Conservation (phyloP, 2,329 filamentous ascomycete genomes). For the Metarhizium robertsii region DNA sequence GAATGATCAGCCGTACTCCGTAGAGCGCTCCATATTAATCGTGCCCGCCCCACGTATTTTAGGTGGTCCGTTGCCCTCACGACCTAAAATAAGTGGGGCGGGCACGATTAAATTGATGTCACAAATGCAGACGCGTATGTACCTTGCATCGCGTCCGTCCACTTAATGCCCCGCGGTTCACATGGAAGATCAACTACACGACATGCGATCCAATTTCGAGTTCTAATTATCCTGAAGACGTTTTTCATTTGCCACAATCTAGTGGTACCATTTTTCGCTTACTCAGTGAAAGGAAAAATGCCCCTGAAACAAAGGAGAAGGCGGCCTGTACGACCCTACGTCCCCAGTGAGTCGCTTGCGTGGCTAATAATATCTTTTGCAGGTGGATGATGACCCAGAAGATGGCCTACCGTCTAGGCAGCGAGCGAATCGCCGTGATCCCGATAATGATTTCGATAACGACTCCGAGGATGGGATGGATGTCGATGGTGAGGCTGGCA, state of each 20-base stretch:
- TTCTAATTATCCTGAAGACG: not conserved
- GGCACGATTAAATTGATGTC: too few relatives aligned
- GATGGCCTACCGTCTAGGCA: slow-evolving; percentile 23
- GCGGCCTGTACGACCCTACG: slow-evolving; percentile 19
- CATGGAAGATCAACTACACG: not conserved
- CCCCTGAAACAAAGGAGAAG: slow-evolving; percentile 21
- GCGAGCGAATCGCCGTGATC: slow-evolving; percentile 18
- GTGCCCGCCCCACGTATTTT: too few relatives aligned
- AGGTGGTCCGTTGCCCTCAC: too few relatives aligned
- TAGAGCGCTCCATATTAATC: too few relatives aligned
- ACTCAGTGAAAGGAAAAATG: slow-evolving; percentile 13
- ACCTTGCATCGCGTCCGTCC: not conserved
- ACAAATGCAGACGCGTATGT: not conserved
- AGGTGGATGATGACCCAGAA: slow-evolving; percentile 21
- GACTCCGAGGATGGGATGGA: slow-evolving; percentile 31
- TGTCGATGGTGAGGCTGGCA: slow-evolving; percentile 18
- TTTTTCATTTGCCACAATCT: not conserved
- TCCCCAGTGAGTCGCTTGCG: not conserved
- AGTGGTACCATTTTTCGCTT: not conserved
- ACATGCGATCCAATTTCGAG: not conserved
- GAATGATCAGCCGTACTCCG: too few relatives aligned
- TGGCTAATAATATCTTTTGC: not conserved
- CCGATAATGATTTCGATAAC: slow-evolving; percentile 21
- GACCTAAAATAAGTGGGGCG: too few relatives aligned
- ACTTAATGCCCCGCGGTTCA: not conserved